Evolutionary conservation across 2,329 filamentous ascomycete species (phyloP), one percentile per base, ranked within the genome.

Genomic region (Exserohilum turcica): DNA sequence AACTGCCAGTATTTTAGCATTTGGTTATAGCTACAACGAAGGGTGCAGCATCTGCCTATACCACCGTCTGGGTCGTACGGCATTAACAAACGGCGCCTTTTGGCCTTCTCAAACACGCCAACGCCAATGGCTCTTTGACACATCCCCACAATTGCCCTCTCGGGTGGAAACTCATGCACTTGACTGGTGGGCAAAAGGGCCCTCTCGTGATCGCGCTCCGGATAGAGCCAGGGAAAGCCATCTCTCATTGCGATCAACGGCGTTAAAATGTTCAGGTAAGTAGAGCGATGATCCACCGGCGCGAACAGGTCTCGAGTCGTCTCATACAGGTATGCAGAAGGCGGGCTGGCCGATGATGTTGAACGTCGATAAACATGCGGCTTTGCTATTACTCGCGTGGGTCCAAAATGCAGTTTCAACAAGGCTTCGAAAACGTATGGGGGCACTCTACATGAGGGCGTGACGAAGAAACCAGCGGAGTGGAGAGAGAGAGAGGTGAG

Each of bases 201-300:
- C 21, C 21, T 13, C 32, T 39, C 16, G 15, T 19, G 13, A 45
- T 29, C 13, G 21, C 19, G 32, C 33, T 8, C 12, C 4, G 27
- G 19, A 15, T 10, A 24, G 13, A 16, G 16, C 28, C 29, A 52
- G 15, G 6, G 8, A 6, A 16, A 18, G 21, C 42, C 35, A 33
- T 33, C 15, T 40, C n/a, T 9, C 19, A 32, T 47, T 40, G 35
- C 16, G 43, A 52, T 47, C 43, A 46, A 21, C 48, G 16, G 16
- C 21, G 29, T 29, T 13, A 35, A 3, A 33, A 15, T 28, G 6
- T n/a, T 10, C 3, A 48, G 29, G 37, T 19, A 47, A 52, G 15
- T 42, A 27, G 27, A 18, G 13, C 36, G 43, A 31, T 18, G 15
- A 40, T 52, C 21, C 21, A 40, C 21, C 19, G 39, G 35, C 13